These are phyloP conservation scores for Populus euphratica DNA, from an alignment of 345 rosid genomes.

Conservation along the genomic window DNA sequence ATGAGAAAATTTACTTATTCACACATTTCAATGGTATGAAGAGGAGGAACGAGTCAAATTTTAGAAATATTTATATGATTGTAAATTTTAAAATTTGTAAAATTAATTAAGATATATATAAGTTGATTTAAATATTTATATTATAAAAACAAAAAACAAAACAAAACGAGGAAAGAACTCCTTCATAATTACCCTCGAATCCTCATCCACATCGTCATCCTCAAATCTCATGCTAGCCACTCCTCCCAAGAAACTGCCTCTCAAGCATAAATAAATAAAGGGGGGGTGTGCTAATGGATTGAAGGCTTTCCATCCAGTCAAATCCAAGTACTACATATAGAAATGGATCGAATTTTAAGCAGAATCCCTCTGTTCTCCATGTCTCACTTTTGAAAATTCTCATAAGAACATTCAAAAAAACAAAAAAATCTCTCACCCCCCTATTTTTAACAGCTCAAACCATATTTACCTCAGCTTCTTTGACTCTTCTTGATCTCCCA, in stretches of 20 bases:
- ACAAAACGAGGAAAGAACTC: neutral
- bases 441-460: conserved; percentile 12
- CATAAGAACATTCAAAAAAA: neutral
- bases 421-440: neutral
- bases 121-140: no score
- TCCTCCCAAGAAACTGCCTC: neutral
- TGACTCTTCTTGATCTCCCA: conserved; percentile 25
- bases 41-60: no score
- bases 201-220: conserved; percentile 9
- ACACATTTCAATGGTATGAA: conserved; percentile 17
- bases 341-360: neutral
- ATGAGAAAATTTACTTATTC: conserved; percentile 13
- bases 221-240: neutral
- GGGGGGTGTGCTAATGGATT: neutral
- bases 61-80: no score
- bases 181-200: conserved; percentile 12
- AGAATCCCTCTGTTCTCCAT: neutral
- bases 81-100: no score
- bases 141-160: no score
- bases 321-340: neutral
- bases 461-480: conserved; percentile 3
- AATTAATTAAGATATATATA: no score
- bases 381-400: neutral
- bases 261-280: neutral
- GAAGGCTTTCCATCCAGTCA: conserved; percentile 23